Base-by-base conservation (phyloP, 495 filamentous ascomycete genomes). In the Choiromyces venosus region DNA sequence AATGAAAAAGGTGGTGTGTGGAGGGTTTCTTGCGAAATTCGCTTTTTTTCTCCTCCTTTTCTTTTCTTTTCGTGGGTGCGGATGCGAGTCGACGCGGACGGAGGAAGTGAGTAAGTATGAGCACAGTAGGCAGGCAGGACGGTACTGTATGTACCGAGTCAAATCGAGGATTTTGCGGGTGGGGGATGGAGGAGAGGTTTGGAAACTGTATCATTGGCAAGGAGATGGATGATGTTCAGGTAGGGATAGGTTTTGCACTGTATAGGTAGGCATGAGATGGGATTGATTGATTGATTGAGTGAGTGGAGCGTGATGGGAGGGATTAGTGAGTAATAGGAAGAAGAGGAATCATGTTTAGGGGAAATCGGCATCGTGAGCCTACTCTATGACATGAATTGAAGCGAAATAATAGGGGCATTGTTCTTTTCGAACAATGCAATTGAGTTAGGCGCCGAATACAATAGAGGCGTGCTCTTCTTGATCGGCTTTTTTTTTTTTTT, bases 401-500 rank as follows among this genome's bases (percentile, higher is more conserved):
- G 52, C 52, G 52, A 61, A 61, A 61, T n/a, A 29, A 61, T 29
- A 61, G 52, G 52, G 52, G 52, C 9, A 61, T 61, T 61, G 52
- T 61, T 61, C 52, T 16, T 10, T 16, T 61, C 9, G 52, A 61
- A 61, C 52, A 61, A 61, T 61, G 52, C 52, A 3, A 61, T 61
- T 61, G 52, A 61, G 9, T 10, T 61, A 61, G n/a, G n/a, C 52
- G 52, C 52, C 52, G 52, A 61, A 61, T 61, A 61, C 52, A 61
- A 61, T 61, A 1, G 52, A 29, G 29, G 52, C 52, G n/a, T 29
- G n/a, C n/a, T 52, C 46, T 4, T 52, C 25, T 44, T 21, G 42
- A 6, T 29, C n/a, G 6, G 8, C 8, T n/a, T 52, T 52, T n/a
- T 25, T 52, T n/a, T 52, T 52, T 40, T 40, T 12, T 40, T 40